Evolutionary conservation across 2,329 filamentous ascomycete species (phyloP), one percentile per base, ranked within the genome.

Genomic region (Penicillium aurantiogriseum): DNA sequence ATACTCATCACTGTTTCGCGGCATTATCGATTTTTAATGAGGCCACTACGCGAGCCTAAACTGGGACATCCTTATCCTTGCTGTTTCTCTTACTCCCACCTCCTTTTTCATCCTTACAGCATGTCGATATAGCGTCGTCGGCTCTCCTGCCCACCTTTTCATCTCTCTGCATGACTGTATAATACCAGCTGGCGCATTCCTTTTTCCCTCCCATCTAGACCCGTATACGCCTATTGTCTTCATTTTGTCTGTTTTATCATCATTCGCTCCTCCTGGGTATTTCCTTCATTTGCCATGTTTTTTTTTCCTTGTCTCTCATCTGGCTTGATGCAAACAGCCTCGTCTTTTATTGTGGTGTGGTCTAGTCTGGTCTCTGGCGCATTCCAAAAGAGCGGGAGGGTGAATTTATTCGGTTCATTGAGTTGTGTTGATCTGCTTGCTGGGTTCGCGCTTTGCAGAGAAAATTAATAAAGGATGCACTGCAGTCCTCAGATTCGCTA

Each of bases 161-260:
- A 55, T 59, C 59, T 63, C 50, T 60, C 62, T 71, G 67, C 71
- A 70, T 73, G 69, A 69, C 67, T 72, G 71, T 73, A 73, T 64
- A 72, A 64, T 72, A 72, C 54, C 43, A 58, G 59, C 60, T 60
- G 66, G 63, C 67, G 63, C 66, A 61, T 68, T 67, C 59, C 50
- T 62, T 67, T 61, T 61, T 29, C 27, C 53, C 54, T 63, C 54
- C 52, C 50, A 61, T 62, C 43, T 59, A 60, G 58, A 56, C 56
- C 56, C 52, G 62, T 62, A 64, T 64, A 66, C 61, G 61, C 59
- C 62, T 61, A 58, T 47, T 54, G 36, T 43, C 43, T 50, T 60
- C 49, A 43, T 56, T 61, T 59, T 60, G 40, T 62, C 44, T 42
- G 43, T 54, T 59, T 58, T 63, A 61, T 66, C 60, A 58, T 61